These are phyloP conservation scores for Russula abietina DNA, from an alignment of 768 basidiomycete genomes.

Conservation along the genomic window DNA sequence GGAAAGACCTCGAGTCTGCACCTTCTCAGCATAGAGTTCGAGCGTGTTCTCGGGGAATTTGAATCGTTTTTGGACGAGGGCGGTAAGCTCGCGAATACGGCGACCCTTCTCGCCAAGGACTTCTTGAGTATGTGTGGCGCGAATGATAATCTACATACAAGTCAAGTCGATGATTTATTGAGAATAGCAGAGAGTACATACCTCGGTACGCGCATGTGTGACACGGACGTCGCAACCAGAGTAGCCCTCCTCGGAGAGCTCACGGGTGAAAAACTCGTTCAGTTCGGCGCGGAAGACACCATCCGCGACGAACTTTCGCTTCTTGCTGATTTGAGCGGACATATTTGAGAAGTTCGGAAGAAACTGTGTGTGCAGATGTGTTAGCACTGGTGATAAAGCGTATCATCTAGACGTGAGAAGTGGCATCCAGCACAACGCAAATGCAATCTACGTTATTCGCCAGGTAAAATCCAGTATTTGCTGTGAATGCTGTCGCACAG, in stretches of 20 bases:
- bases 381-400: slow-evolving; percentile 9
- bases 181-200: slow-evolving; percentile 28
- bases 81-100: slow-evolving; percentile 96
- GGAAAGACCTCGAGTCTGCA: slow-evolving; percentile 94
- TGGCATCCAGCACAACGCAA: slow-evolving; percentile 20
- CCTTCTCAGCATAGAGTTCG: slow-evolving; percentile 99
- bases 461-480: background rate
- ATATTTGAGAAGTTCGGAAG: slow-evolving; percentile 41
- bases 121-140: slow-evolving; percentile 98
- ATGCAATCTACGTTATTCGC: background rate
- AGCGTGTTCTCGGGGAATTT: slow-evolving; percentile 99
- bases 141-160: slow-evolving; percentile 87
- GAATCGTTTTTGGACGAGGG: slow-evolving; percentile 98
- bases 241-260: slow-evolving; percentile 99
- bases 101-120: slow-evolving; percentile 99
- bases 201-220: slow-evolving; percentile 98
- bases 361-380: slow-evolving; percentile 4
- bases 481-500: too few species aligned
- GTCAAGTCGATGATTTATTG: slow-evolving; percentile 10
- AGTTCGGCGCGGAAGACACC: slow-evolving; percentile 99
- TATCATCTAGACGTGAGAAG: slow-evolving; percentile 14
- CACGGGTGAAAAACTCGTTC: slow-evolving; percentile 97
- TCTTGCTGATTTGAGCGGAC: slow-evolving; percentile 91
- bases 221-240: slow-evolving; percentile 99
- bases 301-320: slow-evolving; percentile 97